Conservation (phyloP, 345 rosid genomes). For the Eucalyptus cloeziana region DNA sequence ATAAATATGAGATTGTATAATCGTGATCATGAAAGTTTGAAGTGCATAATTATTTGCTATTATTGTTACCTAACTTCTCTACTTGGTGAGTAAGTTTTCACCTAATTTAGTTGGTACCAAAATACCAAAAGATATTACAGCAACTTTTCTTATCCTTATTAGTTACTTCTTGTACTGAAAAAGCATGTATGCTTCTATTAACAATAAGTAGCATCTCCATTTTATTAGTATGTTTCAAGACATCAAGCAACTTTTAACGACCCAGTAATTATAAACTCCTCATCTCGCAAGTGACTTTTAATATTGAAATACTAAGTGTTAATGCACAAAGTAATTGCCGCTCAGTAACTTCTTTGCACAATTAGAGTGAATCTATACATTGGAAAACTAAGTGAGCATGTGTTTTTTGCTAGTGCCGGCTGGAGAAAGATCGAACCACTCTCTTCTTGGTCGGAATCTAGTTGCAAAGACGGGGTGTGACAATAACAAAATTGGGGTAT, state of each 20-base stretch:
- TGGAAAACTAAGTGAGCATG: neutral
- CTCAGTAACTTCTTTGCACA: too few relatives aligned
- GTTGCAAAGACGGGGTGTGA: neutral
- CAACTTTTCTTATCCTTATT: neutral
- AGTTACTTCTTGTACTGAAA: neutral
- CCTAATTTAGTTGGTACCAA: neutral
- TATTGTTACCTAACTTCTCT: too few relatives aligned
- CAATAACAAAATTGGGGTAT: neutral
- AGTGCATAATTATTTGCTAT: too few relatives aligned
- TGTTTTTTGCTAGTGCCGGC: neutral
- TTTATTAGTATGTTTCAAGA: too few relatives aligned
- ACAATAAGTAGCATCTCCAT: neutral
- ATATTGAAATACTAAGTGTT: neutral
- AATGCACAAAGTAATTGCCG: neutral
- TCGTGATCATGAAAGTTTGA: too few relatives aligned
- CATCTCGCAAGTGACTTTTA: neutral
- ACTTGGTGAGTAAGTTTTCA: too few relatives aligned
- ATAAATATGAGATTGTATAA: too few relatives aligned
- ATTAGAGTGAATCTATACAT: too few relatives aligned
- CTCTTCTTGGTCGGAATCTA: neutral
- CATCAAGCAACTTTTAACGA: neutral
- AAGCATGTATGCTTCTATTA: neutral
- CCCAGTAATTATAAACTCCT: neutral
- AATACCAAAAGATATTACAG: neutral
- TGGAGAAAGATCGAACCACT: neutral